A percentile compares a stretch with the other conserved stretches of the same genome.
Conservation (phyloP, 257 asterid genomes). For the Capsicum baccatum region DNA sequence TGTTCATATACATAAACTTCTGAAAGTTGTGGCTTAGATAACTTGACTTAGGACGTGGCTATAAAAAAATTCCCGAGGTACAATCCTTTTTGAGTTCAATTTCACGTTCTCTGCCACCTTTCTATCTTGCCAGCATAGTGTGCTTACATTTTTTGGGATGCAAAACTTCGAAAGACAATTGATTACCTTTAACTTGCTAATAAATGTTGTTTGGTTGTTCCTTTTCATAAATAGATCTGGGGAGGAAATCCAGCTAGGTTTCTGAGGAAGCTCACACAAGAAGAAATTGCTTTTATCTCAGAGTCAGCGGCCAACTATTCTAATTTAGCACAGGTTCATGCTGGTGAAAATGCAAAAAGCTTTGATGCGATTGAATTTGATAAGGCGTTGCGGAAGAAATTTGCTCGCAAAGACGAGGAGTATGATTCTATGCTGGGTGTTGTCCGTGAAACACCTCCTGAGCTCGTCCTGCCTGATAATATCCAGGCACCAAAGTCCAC, state of each 20-base stretch:
- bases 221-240: constrained; percentile 65
- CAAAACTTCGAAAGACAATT: background rate
- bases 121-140: background rate
- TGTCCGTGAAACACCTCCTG: constrained; percentile 57
- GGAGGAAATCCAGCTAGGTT: constrained; percentile 99
- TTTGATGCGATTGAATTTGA: constrained; percentile 77
- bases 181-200: background rate
- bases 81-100: background rate
- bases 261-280: constrained; percentile 85
- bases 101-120: background rate
- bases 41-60: background rate
- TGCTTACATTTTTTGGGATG: background rate
- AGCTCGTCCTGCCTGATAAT: constrained; percentile 55
- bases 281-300: constrained; percentile 83
- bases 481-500: constrained; percentile 56
- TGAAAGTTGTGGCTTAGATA: constrained; percentile 8
- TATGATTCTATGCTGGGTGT: constrained; percentile 61
- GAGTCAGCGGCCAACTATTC: constrained; percentile 83
- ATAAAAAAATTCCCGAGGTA: background rate
- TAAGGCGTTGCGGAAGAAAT: constrained; percentile 77
- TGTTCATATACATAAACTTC: background rate
- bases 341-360: constrained; percentile 86
- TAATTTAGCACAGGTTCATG: constrained; percentile 77
- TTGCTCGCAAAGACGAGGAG: constrained; percentile 58
- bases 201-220: background rate